Percentiles rank a stretch among this genome's conserved stretches.
Evolutionary conservation across 169 alveolate genomes (phyloP).

Genomic region (Eimeria necatrix): DNA sequence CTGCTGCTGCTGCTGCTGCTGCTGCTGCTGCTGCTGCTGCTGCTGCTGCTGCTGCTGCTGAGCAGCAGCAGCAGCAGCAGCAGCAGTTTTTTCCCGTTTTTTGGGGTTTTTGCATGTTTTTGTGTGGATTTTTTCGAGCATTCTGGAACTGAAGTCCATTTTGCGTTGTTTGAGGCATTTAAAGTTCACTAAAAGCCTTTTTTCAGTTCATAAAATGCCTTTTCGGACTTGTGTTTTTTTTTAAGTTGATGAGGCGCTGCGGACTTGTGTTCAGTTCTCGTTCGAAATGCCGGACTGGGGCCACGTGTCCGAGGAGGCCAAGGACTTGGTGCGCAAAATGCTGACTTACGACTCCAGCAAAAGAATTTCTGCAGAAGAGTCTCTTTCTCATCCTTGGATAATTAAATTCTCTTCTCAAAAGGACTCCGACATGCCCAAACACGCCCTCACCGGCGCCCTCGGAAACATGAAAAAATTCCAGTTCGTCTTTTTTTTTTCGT

Average conservation of each 20-base stretch:
- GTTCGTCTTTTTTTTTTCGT: conserved; percentile 79
- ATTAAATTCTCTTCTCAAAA: conserved; percentile 85
- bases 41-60: background rate
- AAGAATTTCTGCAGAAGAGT: conserved; percentile 92
- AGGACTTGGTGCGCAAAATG: conserved; percentile 92
- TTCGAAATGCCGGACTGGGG: conserved; percentile 86
- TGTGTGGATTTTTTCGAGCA: too few species aligned
- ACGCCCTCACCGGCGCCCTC: conserved; percentile 88
- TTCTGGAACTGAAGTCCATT: too few species aligned
- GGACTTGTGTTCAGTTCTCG: too few species aligned
- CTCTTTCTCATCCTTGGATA: conserved; percentile 95
- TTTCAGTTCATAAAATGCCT: too few species aligned
- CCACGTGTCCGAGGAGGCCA: conserved; percentile 92
- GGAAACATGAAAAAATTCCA: conserved; percentile 91
- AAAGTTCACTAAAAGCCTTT: too few species aligned
- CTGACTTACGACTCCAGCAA: conserved; percentile 90
- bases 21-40: background rate
- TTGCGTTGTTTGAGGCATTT: too few species aligned
- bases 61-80: too few species aligned
- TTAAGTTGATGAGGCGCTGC: too few species aligned
- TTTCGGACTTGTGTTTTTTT: too few species aligned
- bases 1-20: background rate
- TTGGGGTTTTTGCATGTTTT: too few species aligned
- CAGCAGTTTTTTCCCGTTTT: too few species aligned
- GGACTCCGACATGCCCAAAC: conserved; percentile 86